Evolutionary conservation across 768 basidiomycete species (phyloP).

Genomic region (Clitopilus passeckerianus): DNA sequence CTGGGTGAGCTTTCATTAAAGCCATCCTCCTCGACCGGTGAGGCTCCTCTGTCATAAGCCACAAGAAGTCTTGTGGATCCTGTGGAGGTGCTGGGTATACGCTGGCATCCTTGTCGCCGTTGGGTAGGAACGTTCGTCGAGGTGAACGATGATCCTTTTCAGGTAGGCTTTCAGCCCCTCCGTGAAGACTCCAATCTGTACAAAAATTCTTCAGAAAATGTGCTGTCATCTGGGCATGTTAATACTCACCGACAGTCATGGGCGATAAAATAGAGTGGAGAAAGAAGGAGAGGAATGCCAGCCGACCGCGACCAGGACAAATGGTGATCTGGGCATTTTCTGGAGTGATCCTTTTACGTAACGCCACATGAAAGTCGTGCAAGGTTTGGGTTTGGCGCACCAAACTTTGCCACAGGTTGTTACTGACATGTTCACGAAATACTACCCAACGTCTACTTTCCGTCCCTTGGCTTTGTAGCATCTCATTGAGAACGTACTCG

Average conservation of each 20-base stretch:
- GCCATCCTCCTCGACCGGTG: slow-evolving; percentile 83
- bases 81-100: slow-evolving; percentile 52
- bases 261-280: not conserved
- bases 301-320: not conserved
- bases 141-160: slow-evolving; percentile 47
- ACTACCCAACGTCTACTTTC: too few relatives aligned
- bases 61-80: slow-evolving; percentile 85
- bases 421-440: too few relatives aligned
- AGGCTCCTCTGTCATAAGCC: slow-evolving; percentile 98
- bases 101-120: slow-evolving; percentile 37
- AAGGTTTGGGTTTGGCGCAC: not conserved
- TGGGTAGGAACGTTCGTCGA: slow-evolving; percentile 43
- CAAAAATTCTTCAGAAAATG: not conserved
- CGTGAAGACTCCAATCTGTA: slow-evolving; percentile 73
- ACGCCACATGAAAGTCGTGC: not conserved
- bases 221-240: not conserved
- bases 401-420: too few relatives aligned
- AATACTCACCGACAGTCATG: not conserved
- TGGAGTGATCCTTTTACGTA: not conserved
- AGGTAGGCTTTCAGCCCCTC: slow-evolving; percentile 74
- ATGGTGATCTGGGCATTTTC: not conserved
- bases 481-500: too few relatives aligned
- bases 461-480: too few relatives aligned
- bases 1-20: slow-evolving; percentile 93
- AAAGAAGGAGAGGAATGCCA: not conserved